phyloP scores from a whole-genome alignment of 441 rosid genomes.

The Gossypium aridum region DNA sequence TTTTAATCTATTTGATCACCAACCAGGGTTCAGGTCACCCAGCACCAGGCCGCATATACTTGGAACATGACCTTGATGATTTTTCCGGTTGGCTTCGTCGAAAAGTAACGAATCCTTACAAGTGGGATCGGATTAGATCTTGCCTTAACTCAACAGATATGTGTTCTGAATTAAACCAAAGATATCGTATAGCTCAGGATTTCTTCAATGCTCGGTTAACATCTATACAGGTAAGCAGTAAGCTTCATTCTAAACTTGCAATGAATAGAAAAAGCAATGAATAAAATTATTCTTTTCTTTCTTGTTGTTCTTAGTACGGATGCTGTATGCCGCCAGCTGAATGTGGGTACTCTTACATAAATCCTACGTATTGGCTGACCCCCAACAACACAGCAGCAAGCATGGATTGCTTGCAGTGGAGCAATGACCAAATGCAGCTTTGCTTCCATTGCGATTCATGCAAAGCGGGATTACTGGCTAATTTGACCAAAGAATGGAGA shows the following conservation, averaged over 20 bases:
- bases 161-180: conserved; percentile 76
- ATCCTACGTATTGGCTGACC: conserved; percentile 89
- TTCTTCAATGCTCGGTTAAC: conserved; percentile 71
- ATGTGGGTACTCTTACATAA: conserved; percentile 87
- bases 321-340: conserved; percentile 89
- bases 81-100: conserved; percentile 68
- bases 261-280: not conserved
- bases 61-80: conserved; percentile 70
- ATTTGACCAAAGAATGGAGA: conserved; percentile 52
- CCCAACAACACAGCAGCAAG: conserved; percentile 69
- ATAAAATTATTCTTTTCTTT: not conserved
- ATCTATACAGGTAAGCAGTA: conserved; percentile 60
- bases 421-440: conserved; percentile 77
- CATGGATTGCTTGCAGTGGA: conserved; percentile 88
- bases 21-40: conserved; percentile 63
- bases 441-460: conserved; percentile 82
- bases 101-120: conserved; percentile 56
- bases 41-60: conserved; percentile 64
- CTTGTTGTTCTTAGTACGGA: conserved; percentile 56
- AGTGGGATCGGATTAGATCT: conserved; percentile 68
- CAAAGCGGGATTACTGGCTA: conserved; percentile 78
- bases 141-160: conserved; percentile 58
- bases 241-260: not conserved
- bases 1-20: conserved; percentile 71
- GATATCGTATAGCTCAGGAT: conserved; percentile 67